Evolutionary conservation across 2,329 filamentous ascomycete genomes (phyloP).

Genomic region (Trichoderma sp.): DNA sequence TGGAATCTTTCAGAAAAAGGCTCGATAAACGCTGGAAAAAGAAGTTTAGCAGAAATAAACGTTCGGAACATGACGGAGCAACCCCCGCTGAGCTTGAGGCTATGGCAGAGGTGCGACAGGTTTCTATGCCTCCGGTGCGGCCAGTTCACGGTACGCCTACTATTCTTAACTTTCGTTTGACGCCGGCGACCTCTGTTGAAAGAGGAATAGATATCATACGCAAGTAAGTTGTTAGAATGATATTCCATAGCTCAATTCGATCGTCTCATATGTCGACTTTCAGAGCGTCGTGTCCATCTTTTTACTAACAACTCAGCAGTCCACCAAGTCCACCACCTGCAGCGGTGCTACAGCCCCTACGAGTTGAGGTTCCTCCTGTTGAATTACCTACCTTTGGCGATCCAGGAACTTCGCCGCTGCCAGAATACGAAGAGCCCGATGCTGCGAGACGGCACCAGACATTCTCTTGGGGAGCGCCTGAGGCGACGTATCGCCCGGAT

Average conservation of each 20-base stretch:
- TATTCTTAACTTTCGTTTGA: too few species aligned
- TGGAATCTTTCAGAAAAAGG: not conserved
- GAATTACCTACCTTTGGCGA: constrained; percentile 41
- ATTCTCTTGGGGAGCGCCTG: constrained; percentile 39
- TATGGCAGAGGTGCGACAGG: not conserved
- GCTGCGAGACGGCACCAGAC: constrained; percentile 21
- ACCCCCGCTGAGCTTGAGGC: not conserved
- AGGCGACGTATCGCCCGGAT: constrained; percentile 33
- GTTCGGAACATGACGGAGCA: not conserved
- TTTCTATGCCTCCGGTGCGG: not conserved
- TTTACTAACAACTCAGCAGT: not conserved
- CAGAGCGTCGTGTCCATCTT: not conserved
- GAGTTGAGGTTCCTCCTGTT: constrained; percentile 26
- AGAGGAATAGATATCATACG: not conserved
- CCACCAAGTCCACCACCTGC: not conserved
- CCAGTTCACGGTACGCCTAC: not conserved
- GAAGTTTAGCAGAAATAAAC: not conserved
- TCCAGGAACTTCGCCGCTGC: constrained; percentile 39
- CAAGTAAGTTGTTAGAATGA: not conserved
- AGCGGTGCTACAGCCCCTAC: not conserved
- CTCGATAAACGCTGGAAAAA: not conserved
- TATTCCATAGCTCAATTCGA: not conserved
- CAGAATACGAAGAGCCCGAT: constrained; percentile 33
- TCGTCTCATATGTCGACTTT: not conserved
- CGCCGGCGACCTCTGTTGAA: not conserved